These are phyloP conservation scores for Bonia amplexicaulis DNA, from an alignment of 176 grass and related monocot genomes.

Conservation along the genomic window DNA sequence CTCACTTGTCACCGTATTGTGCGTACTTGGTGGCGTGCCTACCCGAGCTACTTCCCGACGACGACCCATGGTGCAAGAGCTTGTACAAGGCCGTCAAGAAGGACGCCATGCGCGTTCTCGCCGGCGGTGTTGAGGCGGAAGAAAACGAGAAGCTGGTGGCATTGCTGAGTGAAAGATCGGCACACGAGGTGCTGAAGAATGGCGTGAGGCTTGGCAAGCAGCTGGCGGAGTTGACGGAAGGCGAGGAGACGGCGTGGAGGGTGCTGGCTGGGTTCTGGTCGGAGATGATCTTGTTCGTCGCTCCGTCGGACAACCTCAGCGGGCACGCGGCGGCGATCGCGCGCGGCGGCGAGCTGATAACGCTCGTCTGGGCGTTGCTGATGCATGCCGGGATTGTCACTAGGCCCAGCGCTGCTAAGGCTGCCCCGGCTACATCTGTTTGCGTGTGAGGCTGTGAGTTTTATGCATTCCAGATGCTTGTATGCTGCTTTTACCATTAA, in stretches of 20 bases:
- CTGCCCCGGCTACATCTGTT: too few species aligned
- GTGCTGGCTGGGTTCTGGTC: neutral
- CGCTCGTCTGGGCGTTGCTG: neutral
- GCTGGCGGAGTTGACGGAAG: neutral
- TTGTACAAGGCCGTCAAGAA: neutral
- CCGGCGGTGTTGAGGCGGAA: neutral
- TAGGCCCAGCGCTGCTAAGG: too few species aligned
- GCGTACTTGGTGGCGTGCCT: neutral
- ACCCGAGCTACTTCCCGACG: conserved; percentile 14
- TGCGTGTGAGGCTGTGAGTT: too few species aligned
- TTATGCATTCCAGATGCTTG: too few species aligned
- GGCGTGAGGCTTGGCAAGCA: neutral
- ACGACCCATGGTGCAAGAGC: neutral
- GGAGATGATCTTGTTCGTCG: neutral
- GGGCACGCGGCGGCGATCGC: neutral
- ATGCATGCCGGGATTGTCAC: neutral
- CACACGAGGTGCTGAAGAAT: neutral
- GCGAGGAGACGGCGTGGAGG: neutral
- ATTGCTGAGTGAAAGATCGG: neutral
- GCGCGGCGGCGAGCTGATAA: neutral
- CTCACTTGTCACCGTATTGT: conserved; percentile 9
- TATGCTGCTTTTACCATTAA: too few species aligned
- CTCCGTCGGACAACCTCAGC: conserved; percentile 1
- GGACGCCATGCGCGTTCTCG: neutral
- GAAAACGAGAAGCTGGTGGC: neutral